These are phyloP conservation scores for Vanrija humicola DNA, from an alignment of 1,284 basidiomycete species.

Conservation along the genomic window DNA sequence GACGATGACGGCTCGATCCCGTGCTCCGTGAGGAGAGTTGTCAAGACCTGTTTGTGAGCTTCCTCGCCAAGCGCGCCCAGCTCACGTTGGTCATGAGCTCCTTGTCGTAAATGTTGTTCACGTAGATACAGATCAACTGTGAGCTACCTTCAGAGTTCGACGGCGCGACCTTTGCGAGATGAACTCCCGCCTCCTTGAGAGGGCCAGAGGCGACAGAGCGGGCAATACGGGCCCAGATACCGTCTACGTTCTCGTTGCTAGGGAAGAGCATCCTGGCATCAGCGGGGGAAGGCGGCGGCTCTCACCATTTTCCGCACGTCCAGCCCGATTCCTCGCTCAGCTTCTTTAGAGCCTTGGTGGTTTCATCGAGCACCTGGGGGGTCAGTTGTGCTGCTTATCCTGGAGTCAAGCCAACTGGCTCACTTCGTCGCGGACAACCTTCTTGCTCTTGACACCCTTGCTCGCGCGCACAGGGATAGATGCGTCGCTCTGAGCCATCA, in stretches of 20 bases:
- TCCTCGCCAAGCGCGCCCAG: neutral
- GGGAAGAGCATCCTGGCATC: constrained; percentile 26
- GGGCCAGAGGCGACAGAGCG: constrained; percentile 33
- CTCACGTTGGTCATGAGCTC: constrained; percentile 22
- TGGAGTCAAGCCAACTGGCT: neutral
- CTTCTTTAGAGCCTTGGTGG: constrained; percentile 19
- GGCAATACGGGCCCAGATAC: constrained; percentile 26
- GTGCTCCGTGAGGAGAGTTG: constrained; percentile 24
- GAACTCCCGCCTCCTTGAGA: constrained; percentile 24
- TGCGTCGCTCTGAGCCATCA: constrained; percentile 15
- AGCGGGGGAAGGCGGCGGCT: neutral
- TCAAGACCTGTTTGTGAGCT: constrained; percentile 17
- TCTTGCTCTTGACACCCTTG: constrained; percentile 33
- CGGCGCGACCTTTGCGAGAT: constrained; percentile 27
- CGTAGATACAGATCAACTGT: constrained; percentile 33
- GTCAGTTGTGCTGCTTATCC: neutral
- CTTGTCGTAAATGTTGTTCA: constrained; percentile 28
- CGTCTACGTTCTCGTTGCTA: constrained; percentile 21
- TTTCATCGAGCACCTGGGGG: constrained; percentile 14
- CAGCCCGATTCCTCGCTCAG: constrained; percentile 17
- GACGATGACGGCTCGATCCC: constrained; percentile 30
- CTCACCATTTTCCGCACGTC: constrained; percentile 36
- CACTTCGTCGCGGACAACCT: constrained; percentile 27
- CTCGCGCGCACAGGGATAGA: constrained; percentile 27
- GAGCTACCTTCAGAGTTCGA: constrained; percentile 2